Conservation (phyloP, 768 basidiomycete genomes). For the Cubamyces lactineus region DNA sequence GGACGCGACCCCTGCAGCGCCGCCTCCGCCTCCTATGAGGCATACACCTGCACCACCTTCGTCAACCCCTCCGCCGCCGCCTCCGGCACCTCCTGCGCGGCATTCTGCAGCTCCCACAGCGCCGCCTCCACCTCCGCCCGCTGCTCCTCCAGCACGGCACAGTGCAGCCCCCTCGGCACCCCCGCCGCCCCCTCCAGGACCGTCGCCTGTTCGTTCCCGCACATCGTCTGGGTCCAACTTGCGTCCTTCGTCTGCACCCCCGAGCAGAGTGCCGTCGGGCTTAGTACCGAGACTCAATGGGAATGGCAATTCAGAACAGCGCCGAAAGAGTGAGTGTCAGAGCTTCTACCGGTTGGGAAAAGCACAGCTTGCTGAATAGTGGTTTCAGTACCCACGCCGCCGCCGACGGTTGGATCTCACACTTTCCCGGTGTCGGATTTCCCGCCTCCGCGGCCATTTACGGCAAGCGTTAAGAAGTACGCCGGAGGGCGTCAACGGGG, state of each 20-base stretch:
- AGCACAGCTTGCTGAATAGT: conserved; percentile 19
- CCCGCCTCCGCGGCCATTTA: conserved; percentile 75
- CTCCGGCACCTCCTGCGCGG: conserved; percentile 38
- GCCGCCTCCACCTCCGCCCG: conserved; percentile 26
- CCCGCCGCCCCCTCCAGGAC: conserved; percentile 26
- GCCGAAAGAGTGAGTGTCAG: conserved; percentile 33
- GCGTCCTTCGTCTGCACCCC: conserved; percentile 22
- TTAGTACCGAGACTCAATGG: conserved; percentile 20
- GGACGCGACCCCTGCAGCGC: conserved; percentile 39
- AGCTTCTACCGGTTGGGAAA: background rate
- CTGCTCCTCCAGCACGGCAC: conserved; percentile 21
- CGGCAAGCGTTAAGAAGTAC: conserved; percentile 54
- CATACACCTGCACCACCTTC: conserved; percentile 22
- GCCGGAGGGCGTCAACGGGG: conserved; percentile 67
- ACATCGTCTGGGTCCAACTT: conserved; percentile 15
- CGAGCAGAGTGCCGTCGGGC: conserved; percentile 25
- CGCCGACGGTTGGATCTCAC: conserved; percentile 66
- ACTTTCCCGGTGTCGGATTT: conserved; percentile 79
- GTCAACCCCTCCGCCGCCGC: conserved; percentile 28
- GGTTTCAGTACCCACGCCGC: conserved; percentile 53
- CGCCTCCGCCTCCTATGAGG: conserved; percentile 22
- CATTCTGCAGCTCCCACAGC: conserved; percentile 30
- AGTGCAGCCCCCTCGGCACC: conserved; percentile 14
- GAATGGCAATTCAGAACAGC: conserved; percentile 25
- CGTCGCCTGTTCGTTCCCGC: conserved; percentile 26